These are phyloP conservation scores for Rhododendron simsii DNA, from an alignment of 148 eudicot species.

Conservation along the genomic window DNA sequence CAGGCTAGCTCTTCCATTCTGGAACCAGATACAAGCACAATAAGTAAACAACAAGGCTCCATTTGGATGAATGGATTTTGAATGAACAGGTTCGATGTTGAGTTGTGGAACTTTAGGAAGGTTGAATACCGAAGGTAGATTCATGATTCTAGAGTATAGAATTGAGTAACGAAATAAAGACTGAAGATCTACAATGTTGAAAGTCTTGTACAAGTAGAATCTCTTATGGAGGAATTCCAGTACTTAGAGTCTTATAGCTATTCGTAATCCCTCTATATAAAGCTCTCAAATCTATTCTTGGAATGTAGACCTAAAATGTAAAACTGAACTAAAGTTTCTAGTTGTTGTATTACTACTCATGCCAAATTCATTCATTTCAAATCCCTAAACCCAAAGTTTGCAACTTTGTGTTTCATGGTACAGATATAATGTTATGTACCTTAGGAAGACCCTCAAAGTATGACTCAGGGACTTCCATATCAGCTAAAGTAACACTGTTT, in stretches of 20 bases:
- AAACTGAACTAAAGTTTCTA: not conserved
- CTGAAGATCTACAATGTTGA: not conserved
- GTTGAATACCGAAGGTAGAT: not conserved
- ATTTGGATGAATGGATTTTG: not conserved
- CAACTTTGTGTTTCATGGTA: not conserved
- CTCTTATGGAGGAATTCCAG: not conserved
- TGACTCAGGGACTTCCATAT: conserved; percentile 53
- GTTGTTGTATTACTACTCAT: not conserved
- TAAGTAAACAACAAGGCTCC: not conserved
- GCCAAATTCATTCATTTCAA: not conserved
- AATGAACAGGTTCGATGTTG: not conserved
- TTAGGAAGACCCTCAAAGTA: conserved; percentile 59
- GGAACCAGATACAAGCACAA: conserved; percentile 6
- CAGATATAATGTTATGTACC: conserved; percentile 29
- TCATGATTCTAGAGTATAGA: not conserved
- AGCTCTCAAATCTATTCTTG: not conserved
- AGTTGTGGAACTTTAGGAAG: not conserved
- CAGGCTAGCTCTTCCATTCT: conserved; percentile 54
- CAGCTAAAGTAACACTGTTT: conserved; percentile 44
- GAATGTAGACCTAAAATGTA: not conserved
- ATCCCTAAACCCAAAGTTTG: not conserved
- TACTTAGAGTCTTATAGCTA: not conserved
- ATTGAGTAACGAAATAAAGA: not conserved
- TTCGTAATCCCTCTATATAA: not conserved
- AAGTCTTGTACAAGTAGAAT: not conserved